Base-by-base conservation (phyloP, 176 grass and related monocot genomes). In the Zoysia japonica region DNA sequence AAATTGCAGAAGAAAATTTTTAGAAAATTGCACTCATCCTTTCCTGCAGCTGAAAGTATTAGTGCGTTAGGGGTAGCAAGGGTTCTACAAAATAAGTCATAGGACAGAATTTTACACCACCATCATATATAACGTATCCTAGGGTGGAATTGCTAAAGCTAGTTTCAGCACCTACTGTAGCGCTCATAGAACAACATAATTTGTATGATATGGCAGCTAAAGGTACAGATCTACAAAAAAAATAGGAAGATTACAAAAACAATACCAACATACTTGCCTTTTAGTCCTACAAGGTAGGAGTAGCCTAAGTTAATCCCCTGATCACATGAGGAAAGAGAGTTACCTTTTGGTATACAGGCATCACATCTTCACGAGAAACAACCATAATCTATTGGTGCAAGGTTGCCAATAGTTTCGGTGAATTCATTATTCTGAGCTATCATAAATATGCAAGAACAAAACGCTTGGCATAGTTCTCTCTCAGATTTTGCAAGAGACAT, bases 341-440 rank as follows among this genome's bases (percentile, higher is more conserved):
- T 72, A 48, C 37, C 36, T 70, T 64, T 54, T 19, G 40, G 75
- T 57, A 57, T 6, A 20, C 43, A 52, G 53, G 1, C 36, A 81
- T 39, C n/a, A 0, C 17, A 80, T 15, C 62, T 61, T 80, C 38
- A 36, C 39, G 11, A 71, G 47, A 75, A 68, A 80, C 43, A 80
- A 51, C 67, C 54, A 80, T 15, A 63, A 63, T 10, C n/a, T 41
- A 16, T 16, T 19, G 44, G 9, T 50, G 38, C 44, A 41, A 17
- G 46, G 37, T 87, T 61, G 61, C 59, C 45, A 35, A 54, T 2
- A 16, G 65, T 47, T 57, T 9, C 16, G 28, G 35, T 56, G 16
- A 76, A 65, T 10, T 48, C 45, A 82, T 70, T 61, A 48, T 71
- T 36, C 63, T 75, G 40, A 52, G 9, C 55, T 60, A 45, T 53